These are phyloP conservation scores for Lachnellula cervina DNA, from an alignment of 2,329 filamentous ascomycete species.

Conservation along the genomic window DNA sequence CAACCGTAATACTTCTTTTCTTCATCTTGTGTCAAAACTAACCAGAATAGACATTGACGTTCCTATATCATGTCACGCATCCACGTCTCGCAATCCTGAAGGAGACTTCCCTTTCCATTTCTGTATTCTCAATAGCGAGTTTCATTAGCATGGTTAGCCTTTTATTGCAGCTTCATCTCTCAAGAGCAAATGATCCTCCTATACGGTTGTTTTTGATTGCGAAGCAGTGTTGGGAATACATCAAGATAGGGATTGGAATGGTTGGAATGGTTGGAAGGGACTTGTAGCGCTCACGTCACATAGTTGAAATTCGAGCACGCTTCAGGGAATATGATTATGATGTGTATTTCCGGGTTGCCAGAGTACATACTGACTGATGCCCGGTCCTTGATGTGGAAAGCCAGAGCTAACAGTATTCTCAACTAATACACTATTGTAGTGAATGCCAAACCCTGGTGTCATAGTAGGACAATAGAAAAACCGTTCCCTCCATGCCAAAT, in stretches of 20 bases:
- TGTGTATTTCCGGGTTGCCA: constrained; percentile 16
- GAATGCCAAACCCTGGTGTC: constrained; percentile 13
- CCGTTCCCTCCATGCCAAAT: constrained; percentile 14
- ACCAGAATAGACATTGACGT: constrained; percentile 57
- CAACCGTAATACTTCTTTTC: constrained; percentile 49
- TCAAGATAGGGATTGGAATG: constrained; percentile 18
- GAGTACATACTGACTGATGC: constrained; percentile 16
- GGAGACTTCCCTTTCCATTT: constrained; percentile 72
- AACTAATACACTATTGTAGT: constrained; percentile 16
- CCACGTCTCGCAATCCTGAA: constrained; percentile 75
- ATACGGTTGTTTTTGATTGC: constrained; percentile 27
- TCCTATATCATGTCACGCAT: constrained; percentile 72
- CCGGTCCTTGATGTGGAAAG: constrained; percentile 18
- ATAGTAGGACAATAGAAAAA: constrained; percentile 13
- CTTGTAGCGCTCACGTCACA: background rate
- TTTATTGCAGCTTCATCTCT: constrained; percentile 57
- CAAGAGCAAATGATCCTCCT: constrained; percentile 27
- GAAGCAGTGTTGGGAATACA: constrained; percentile 20
- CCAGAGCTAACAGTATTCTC: constrained; percentile 11
- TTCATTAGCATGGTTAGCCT: constrained; percentile 71
- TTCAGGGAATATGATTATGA: constrained; percentile 2
- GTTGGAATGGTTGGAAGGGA: constrained; percentile 18
- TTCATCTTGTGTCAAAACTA: background rate
- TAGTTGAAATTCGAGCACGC: background rate
- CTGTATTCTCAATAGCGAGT: constrained; percentile 70